Evolutionary conservation across 2,329 filamentous ascomycete species (phyloP).

Genomic region (Verticillium nonalfalfae): DNA sequence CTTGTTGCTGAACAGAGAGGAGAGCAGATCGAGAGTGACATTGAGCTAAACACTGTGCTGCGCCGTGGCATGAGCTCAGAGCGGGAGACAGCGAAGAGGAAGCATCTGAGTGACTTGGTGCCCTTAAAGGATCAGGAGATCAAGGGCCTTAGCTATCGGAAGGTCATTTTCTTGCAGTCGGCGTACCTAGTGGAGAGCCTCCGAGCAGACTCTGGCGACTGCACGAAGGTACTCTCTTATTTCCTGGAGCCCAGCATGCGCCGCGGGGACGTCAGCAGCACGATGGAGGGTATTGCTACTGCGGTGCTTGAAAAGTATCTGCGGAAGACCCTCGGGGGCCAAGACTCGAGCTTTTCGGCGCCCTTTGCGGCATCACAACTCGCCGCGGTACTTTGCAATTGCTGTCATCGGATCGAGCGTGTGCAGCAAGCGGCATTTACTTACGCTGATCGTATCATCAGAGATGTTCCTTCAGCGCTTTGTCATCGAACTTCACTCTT

Average conservation of each 20-base stretch:
- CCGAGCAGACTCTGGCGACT: constrained; percentile 80
- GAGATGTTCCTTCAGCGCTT: constrained; percentile 77
- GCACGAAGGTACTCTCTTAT: constrained; percentile 82
- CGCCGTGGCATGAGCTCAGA: constrained; percentile 78
- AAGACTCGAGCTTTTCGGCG: constrained; percentile 75
- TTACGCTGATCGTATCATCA: constrained; percentile 81
- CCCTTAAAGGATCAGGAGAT: constrained; percentile 75
- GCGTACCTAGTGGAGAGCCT: constrained; percentile 85
- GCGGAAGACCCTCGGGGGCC: constrained; percentile 63
- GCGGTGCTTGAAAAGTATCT: constrained; percentile 76
- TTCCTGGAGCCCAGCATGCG: constrained; percentile 88
- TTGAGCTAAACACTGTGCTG: constrained; percentile 91
- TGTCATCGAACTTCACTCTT: constrained; percentile 90
- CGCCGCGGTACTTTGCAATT: constrained; percentile 75
- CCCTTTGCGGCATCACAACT: constrained; percentile 87
- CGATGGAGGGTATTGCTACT: constrained; percentile 58
- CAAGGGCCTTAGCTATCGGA: constrained; percentile 76
- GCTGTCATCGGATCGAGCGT: constrained; percentile 87
- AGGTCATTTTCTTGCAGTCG: constrained; percentile 86
- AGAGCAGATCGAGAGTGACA: constrained; percentile 89
- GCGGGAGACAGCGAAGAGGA: constrained; percentile 74
- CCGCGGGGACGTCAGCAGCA: constrained; percentile 53
- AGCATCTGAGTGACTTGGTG: constrained; percentile 64
- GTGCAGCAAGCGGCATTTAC: constrained; percentile 81
- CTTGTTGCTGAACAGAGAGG: constrained; percentile 83